Conservation (phyloP, 2,329 filamentous ascomycete species). For the Sordariomycetes sp. region DNA sequence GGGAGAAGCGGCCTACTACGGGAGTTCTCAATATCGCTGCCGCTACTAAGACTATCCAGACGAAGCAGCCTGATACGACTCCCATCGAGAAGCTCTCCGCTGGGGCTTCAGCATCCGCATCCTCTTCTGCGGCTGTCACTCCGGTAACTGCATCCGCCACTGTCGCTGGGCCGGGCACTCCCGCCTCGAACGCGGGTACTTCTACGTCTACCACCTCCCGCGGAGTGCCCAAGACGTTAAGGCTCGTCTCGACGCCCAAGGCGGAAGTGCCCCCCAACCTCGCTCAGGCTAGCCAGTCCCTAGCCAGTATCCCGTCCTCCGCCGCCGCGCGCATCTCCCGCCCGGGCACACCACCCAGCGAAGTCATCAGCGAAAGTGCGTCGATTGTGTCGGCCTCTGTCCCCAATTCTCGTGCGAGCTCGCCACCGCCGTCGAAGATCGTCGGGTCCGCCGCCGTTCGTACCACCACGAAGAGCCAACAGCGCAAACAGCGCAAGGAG, state of each 20-base stretch:
- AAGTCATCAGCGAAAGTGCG: constrained; percentile 63
- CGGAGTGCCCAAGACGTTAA: constrained; percentile 44
- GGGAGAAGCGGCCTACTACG: constrained; percentile 24
- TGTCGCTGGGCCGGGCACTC: constrained; percentile 8
- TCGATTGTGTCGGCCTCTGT: constrained; percentile 61
- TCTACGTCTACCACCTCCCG: constrained; percentile 10
- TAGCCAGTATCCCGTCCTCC: not conserved
- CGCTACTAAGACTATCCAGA: constrained; percentile 22
- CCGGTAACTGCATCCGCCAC: not conserved
- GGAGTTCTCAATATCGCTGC: constrained; percentile 35
- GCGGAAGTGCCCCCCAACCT: constrained; percentile 30
- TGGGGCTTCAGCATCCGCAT: not conserved
- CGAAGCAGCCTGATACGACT: constrained; percentile 15
- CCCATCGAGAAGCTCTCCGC: not conserved
- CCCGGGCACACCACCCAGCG: constrained; percentile 62
- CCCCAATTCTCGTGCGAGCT: constrained; percentile 55
- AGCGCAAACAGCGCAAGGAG: constrained; percentile 63
- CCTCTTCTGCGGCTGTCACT: constrained; percentile 2
- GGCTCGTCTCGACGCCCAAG: constrained; percentile 56
- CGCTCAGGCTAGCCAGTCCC: not conserved
- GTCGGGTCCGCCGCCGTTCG: constrained; percentile 58
- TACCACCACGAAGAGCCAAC: constrained; percentile 62
- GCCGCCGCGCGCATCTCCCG: constrained; percentile 22
- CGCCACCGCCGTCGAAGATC: constrained; percentile 46
- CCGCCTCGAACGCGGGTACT: constrained; percentile 27